Evolutionary conservation across 1,284 basidiomycete genomes (phyloP), one percentile per base, ranked within the genome.

Genomic region (Cryptococcus sp.): DNA sequence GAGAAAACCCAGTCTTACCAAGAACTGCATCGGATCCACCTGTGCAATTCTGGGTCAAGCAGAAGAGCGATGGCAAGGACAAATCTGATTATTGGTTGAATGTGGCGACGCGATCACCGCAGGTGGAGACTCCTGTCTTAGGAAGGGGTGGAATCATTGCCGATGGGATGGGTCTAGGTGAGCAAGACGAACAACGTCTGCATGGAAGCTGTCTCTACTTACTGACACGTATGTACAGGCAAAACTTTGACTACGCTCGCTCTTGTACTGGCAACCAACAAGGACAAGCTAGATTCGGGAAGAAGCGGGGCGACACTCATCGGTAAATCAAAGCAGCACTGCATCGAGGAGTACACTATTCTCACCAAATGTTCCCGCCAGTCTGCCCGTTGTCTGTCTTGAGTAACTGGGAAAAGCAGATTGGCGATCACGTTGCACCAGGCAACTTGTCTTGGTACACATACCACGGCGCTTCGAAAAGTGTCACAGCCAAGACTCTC

Each of bases 331-430:
- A 2, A 2, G 19, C 1, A n/a, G 23, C 23, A 19, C 20, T 31
- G 41, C 27, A 31, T 46, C 53, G 31, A 25, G 35, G 10, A n/a
- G 49, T 46, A 2, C 8, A 35, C 8, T 13, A 13, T 35, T n/a
- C 7, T 48, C 22, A 56, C 46, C 50, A 35, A 53, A 53, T 48
- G 4, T 23, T 56, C 11, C 42, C 16, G 56, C 53, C 68, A 93
- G 92, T 95, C 40, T 88, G 86, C 19, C 93, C 93, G 1, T 83
- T 94, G 19, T 93, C 90, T 1, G 86, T 95, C 1, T 77, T 94
- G 6, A 91, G 89, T 15, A 95, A 95, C 70, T 95, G 92, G 92
- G 87, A 90, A 70, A 88, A 90, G 67, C 93, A 95, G 74, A 86
- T 94, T 39, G 74, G 82, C 27, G 91, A 93, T 54, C 91, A 93